A percentile compares a stretch with the other conserved stretches of the same genome.
phyloP scores from a whole-genome alignment of 1,139 yeast genomes.

The Zygoascus sp. region DNA sequence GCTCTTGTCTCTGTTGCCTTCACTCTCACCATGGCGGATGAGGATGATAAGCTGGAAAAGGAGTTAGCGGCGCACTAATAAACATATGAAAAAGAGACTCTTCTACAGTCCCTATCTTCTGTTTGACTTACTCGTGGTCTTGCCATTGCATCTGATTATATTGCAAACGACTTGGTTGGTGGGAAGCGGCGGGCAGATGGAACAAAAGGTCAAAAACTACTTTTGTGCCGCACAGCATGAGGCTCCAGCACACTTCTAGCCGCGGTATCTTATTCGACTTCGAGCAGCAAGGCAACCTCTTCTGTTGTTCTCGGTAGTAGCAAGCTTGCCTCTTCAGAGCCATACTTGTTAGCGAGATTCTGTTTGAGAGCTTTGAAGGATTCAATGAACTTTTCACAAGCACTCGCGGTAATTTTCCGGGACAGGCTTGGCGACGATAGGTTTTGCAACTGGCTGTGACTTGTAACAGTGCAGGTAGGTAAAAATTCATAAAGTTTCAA shows the following conservation, averaged over 20 bases:
- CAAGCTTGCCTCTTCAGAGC: slow-evolving; percentile 24
- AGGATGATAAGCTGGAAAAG: slow-evolving; percentile 58
- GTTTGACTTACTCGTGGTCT: slow-evolving; percentile 56
- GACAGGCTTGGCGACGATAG: slow-evolving; percentile 36
- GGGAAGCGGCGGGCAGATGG: neutral
- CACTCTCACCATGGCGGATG: slow-evolving; percentile 88
- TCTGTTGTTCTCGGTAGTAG: slow-evolving; percentile 29
- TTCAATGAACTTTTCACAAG: slow-evolving; percentile 31
- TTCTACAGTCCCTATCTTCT: neutral
- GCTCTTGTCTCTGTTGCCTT: slow-evolving; percentile 77
- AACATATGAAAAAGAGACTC: neutral
- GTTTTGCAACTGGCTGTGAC: slow-evolving; percentile 29
- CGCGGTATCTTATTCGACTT: slow-evolving; percentile 9
- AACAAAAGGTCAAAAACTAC: neutral
- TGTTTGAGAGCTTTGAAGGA: slow-evolving; percentile 28
- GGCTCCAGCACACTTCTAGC: neutral
- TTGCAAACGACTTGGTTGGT: neutral
- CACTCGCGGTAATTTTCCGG: slow-evolving; percentile 31
- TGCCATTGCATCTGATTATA: slow-evolving; percentile 39
- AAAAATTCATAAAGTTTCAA: slow-evolving; percentile 34
- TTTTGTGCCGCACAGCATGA: neutral
- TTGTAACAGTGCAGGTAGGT: slow-evolving; percentile 35
- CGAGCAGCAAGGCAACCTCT: slow-evolving; percentile 32
- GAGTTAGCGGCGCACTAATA: slow-evolving; percentile 9
- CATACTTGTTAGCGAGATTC: slow-evolving; percentile 21